Evolutionary conservation across 176 grass and related monocot genomes (phyloP).

Genomic region (Elymus sibiricus): DNA sequence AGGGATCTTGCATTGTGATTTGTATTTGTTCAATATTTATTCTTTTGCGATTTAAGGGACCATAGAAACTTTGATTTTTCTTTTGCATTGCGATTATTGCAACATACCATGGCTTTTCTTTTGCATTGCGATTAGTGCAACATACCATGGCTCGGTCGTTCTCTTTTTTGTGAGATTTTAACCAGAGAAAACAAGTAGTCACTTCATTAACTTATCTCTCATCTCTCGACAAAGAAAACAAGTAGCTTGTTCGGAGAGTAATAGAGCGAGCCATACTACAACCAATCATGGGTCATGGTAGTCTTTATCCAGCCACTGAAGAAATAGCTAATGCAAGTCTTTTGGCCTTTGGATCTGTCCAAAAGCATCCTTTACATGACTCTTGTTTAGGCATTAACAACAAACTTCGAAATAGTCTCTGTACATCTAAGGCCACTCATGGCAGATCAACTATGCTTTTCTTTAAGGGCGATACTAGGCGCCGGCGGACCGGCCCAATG

Average conservation of each 20-base stretch:
- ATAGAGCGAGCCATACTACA: constrained; percentile 63
- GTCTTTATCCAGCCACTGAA: constrained; percentile 92
- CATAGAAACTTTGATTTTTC: no score
- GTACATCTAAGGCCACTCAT: constrained; percentile 73
- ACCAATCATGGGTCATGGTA: constrained; percentile 77
- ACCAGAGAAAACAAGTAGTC: neutral
- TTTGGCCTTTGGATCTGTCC: constrained; percentile 40
- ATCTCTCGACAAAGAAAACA: constrained; percentile 93
- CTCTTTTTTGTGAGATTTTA: no score
- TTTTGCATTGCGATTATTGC: no score
- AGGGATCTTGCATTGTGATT: no score
- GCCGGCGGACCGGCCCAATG: no score
- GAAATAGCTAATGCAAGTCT: constrained; percentile 80
- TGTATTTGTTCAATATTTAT: no score
- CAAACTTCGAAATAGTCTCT: constrained; percentile 84
- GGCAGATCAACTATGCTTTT: neutral
- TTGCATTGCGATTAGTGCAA: no score
- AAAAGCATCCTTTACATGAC: constrained; percentile 44
- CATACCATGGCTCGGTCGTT: no score
- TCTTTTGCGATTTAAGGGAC: no score
- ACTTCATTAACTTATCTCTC: constrained; percentile 72
- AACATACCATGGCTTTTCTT: no score
- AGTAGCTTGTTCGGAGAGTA: constrained; percentile 37
- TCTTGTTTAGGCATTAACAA: constrained; percentile 76
- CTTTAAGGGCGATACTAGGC: no score